Evolutionary conservation across 2,329 filamentous ascomycete genomes (phyloP), one percentile per base, ranked within the genome.

Genomic region (Colletotrichum phormii): DNA sequence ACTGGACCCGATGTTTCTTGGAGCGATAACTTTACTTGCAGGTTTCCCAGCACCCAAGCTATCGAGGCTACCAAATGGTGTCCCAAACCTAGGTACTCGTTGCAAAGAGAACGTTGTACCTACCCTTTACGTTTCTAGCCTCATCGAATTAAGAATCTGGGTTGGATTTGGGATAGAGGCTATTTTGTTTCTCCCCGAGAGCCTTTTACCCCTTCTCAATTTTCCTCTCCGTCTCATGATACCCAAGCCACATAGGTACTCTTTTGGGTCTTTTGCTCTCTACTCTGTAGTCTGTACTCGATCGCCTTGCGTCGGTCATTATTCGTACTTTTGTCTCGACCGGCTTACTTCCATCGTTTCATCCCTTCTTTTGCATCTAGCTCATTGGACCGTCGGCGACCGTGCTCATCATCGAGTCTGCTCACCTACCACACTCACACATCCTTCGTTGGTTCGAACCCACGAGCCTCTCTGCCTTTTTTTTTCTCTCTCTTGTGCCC

Each of bases 261-360:
- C 26, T 26, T 26, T 26, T 26, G 26, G 4, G 26, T 26, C n/a
- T 2, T 26, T 26, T 26, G 26, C 26, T 26, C 26, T 26, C 26
- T 26, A 26, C 26, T 26, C 37, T 13, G 31, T 33, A 33, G 31
- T 33, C 31, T 6, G 37, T 42, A 42, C 5, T 7, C 49, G 4
- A 33, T 24, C 37, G n/a, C 15, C n/a, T 22, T 15, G 37, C 37
- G 33, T 26, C 46, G 57, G 31, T 49, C 35, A 33, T 53, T 54
- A 15, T 64, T 60, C 53, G 53, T 59, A 51, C 60, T 53, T 2
- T 42, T 67, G 49, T 53, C 64, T 33, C 58, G 64, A 60, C 55
- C 55, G 53, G 65, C 69, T 42, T 55, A 55, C 51, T 64, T 59
- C 54, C 60, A 33, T 69, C 54, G 70, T 72, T 72, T 70, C 70